These are phyloP conservation scores for Coemansia sp. DNA, from an alignment of 192 early-diverging fungal genomes.

Conservation along the genomic window DNA sequence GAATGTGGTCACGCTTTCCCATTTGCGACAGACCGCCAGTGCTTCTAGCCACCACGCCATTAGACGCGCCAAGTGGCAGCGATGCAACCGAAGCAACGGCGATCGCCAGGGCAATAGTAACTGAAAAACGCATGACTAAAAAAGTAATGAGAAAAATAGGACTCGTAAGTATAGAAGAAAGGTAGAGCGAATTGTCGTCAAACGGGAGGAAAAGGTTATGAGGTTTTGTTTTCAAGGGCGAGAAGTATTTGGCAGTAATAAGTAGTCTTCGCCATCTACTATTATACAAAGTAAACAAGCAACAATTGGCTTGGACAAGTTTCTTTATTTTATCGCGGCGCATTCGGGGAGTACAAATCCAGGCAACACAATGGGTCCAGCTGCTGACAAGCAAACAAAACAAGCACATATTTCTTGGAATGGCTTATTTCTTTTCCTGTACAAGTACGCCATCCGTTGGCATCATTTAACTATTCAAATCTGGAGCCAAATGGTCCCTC, in stretches of 20 bases:
- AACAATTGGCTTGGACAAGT: neutral
- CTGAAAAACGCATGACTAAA: constrained; percentile 17
- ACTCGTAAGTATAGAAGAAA: neutral
- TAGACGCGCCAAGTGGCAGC: constrained; percentile 1
- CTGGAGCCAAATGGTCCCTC: neutral
- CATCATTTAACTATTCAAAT: neutral
- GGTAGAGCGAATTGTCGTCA: constrained; percentile 1
- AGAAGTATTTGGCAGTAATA: neutral
- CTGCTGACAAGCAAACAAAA: neutral
- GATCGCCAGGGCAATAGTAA: constrained; percentile 18
- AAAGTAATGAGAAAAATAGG: neutral
- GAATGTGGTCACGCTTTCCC: neutral
- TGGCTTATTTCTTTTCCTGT: neutral
- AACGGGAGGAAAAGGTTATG: constrained; percentile 1
- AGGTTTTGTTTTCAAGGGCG: neutral
- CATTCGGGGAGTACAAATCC: constrained; percentile 3
- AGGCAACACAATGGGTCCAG: neutral
- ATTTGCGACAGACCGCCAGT: neutral
- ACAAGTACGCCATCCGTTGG: neutral
- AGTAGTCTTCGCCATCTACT: neutral
- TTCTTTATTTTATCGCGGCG: neutral
- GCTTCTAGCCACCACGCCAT: neutral
- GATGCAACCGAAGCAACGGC: constrained; percentile 13
- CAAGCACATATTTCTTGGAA: neutral
- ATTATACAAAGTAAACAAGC: neutral